Percentiles rank a stretch among this genome's conserved stretches.
Conservation (phyloP, 306 rosid species). For the barrel medic (Medicago truncatula) region DNA sequence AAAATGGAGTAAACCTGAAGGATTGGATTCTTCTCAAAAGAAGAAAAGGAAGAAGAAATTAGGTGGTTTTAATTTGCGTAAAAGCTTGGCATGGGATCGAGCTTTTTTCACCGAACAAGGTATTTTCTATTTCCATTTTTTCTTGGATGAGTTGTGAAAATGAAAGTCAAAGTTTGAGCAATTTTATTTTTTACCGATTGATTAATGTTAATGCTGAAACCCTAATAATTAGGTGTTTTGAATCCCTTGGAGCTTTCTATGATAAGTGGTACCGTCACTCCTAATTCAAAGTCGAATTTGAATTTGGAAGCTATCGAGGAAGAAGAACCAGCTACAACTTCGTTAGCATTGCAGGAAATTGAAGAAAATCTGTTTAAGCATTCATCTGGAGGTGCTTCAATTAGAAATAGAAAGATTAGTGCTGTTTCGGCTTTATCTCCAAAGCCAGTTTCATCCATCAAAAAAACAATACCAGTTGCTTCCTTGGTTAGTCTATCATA, state of each 20-base stretch:
- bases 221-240: constrained; percentile 92
- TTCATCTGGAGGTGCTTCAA: constrained; percentile 42
- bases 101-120: constrained; percentile 96
- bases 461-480: constrained; percentile 45
- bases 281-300: constrained; percentile 53
- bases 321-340: constrained; percentile 53
- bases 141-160: constrained; percentile 1
- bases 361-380: constrained; percentile 64
- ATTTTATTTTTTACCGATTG: too few relatives aligned
- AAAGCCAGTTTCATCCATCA: constrained; percentile 48
- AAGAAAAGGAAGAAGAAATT: constrained; percentile 85
- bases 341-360: constrained; percentile 41
- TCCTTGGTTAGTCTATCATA: constrained; percentile 50
- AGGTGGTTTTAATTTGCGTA: constrained; percentile 82
- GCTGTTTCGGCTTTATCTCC: constrained; percentile 46
- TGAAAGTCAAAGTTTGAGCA: too few relatives aligned
- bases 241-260: constrained; percentile 79
- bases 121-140: too few relatives aligned
- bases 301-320: constrained; percentile 62
- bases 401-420: constrained; percentile 37
- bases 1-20: constrained; percentile 55
- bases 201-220: constrained; percentile 2
- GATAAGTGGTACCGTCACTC: constrained; percentile 63
- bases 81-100: constrained; percentile 94
- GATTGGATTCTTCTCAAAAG: constrained; percentile 64